Evolutionary conservation across 2,329 filamentous ascomycete genomes (phyloP).

Genomic region (Pseudogymnoascus sp.): DNA sequence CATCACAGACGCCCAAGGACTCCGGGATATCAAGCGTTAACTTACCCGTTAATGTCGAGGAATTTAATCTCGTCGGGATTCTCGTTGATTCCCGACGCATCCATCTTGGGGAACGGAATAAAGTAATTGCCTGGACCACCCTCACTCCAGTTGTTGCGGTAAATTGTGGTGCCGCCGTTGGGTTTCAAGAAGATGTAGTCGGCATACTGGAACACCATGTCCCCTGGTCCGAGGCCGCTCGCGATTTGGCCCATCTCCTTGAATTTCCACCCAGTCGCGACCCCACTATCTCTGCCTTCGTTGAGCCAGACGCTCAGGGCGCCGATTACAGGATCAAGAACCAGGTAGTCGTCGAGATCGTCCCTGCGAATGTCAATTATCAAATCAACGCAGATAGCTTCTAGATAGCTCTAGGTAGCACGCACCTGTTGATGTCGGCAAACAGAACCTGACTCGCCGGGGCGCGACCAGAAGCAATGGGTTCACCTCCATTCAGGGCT

Average conservation of each 20-base stretch:
- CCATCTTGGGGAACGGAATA: neutral
- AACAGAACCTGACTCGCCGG: neutral
- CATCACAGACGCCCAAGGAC: neutral
- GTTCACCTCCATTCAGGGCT: neutral
- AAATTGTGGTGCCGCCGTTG: neutral
- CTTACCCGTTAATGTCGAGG: neutral
- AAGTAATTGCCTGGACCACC: neutral
- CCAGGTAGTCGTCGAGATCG: neutral
- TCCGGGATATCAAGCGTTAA: neutral
- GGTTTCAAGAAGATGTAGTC: neutral
- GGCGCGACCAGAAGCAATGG: neutral
- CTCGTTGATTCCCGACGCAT: neutral
- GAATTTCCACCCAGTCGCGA: neutral
- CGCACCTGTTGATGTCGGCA: neutral
- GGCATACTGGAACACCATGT: neutral
- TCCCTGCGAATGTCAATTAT: neutral
- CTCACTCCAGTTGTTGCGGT: neutral
- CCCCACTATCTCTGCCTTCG: neutral
- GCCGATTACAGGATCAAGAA: neutral
- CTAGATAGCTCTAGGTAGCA: neutral
- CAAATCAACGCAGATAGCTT: neutral
- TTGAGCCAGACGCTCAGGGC: neutral
- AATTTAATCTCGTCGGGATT: neutral
- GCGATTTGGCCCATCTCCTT: neutral
- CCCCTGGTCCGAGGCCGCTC: neutral